Base-by-base conservation (phyloP, 2,329 filamentous ascomycete species). In the Berkeleyomyces rouxiae region DNA sequence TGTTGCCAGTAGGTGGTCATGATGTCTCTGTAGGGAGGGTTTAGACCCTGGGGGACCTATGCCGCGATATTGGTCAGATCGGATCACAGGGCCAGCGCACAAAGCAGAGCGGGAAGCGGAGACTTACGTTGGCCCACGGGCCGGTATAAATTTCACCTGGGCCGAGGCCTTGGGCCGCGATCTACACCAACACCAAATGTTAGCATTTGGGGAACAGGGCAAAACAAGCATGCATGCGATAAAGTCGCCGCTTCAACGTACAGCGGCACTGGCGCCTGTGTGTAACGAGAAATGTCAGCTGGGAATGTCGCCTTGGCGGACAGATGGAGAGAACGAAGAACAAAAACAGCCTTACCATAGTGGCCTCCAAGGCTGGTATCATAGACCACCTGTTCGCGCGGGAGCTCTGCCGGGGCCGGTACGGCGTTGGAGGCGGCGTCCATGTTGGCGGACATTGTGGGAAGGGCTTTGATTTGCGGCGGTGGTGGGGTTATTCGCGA, bases 1-100 rank as follows among this genome's bases (percentile, higher is more conserved):
- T 99, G 92, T 74, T 99, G 93, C 93, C 93, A 99, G 77, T 99
- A 99, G 4, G 92, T 96, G 51, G 95, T 96, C 69, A 99, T 79
- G 70, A 97, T 96, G 73, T 99, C 93, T 72, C 95, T 92, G 74
- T 96, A 96, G 66, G 87, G 87, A 66, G 90, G 91, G 64, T 86
- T 88, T 58, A 99, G 81, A 59, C 93, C 93, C 81, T 99, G 93
- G 71, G 95, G 95, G 67, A 97, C 90, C 89, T 95, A 70, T 60
- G 51, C 36, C 51, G 51, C 51, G 51, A 55, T 37, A n/a, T 37
- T 55, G n/a, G 51, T 55, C 6, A 55, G 23, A 55, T n/a, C 7
- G 39, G n/a, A n/a, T n/a, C 5, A 7, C 51, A 16, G 4, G 42
- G 11, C 39, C 33, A 23, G 31, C 37, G 37, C 3, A 11, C 7